Conservation (phyloP, 2,329 filamentous ascomycete species). For the Colletotrichum sp. region DNA sequence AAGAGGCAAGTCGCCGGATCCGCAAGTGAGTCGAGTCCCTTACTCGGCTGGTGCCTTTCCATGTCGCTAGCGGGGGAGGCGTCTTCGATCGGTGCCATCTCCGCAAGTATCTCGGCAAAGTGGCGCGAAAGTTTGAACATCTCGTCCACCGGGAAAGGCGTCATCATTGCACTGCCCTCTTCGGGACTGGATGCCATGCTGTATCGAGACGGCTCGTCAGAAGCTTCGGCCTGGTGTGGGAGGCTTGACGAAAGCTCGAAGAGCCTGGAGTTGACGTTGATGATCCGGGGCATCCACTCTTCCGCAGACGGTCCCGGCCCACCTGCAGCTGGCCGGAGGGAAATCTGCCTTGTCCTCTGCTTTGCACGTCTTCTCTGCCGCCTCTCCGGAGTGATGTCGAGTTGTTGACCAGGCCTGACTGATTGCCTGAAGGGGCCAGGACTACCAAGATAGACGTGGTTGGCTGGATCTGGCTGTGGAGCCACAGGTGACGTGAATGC, state of each 20-base stretch:
- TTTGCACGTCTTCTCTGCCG: conserved; percentile 21
- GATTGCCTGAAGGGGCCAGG: not conserved
- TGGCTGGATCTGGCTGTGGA: not conserved
- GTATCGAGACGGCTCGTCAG: not conserved
- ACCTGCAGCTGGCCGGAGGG: conserved; percentile 25
- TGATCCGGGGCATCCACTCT: conserved; percentile 44
- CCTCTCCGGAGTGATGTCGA: not conserved
- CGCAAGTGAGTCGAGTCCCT: conserved; percentile 19
- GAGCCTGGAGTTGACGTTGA: conserved; percentile 41
- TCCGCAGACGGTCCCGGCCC: conserved; percentile 25
- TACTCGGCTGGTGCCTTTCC: not conserved
- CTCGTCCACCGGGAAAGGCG: conserved; percentile 43
- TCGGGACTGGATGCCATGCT: conserved; percentile 21
- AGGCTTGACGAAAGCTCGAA: conserved; percentile 40
- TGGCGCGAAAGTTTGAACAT: conserved; percentile 44
- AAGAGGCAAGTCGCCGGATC: conserved; percentile 44
- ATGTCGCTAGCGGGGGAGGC: conserved; percentile 11
- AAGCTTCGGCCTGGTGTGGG: conserved; percentile 29
- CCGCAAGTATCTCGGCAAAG: conserved; percentile 39
- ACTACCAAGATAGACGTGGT: conserved; percentile 4
- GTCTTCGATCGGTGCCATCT: conserved; percentile 16
- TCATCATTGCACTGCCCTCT: conserved; percentile 25
- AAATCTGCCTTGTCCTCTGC: conserved; percentile 35
- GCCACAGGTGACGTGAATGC: conserved; percentile 12
- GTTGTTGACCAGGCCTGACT: not conserved